These are phyloP conservation scores for Pseudocercospora fijiensis DNA, from an alignment of 2,329 filamentous ascomycete genomes.

Conservation along the genomic window DNA sequence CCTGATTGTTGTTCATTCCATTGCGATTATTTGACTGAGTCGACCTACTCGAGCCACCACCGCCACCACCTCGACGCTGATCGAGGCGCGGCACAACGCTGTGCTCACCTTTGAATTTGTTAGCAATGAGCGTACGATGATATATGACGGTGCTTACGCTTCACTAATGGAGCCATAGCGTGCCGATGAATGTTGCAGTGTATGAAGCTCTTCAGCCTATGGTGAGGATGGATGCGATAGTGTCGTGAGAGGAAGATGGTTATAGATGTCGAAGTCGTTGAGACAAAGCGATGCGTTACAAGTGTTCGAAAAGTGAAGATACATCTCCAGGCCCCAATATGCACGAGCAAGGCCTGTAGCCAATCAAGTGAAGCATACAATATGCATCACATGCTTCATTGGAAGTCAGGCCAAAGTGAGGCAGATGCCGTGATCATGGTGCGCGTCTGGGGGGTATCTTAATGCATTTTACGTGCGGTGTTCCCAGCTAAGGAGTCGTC, in stretches of 20 bases:
- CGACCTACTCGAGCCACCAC: neutral
- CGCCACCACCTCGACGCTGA: neutral
- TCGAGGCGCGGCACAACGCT: neutral
- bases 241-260: neutral
- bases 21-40: neutral
- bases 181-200: neutral
- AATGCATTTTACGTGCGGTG: neutral
- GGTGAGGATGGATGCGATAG: neutral
- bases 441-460: neutral
- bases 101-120: neutral
- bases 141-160: neutral
- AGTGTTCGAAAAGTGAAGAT: neutral
- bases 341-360: neutral
- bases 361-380: neutral
- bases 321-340: neutral
- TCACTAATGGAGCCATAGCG: neutral
- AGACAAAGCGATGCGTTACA: neutral
- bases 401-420: neutral
- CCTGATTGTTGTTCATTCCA: neutral
- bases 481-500: neutral
- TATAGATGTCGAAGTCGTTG: neutral
- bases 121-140: neutral
- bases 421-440: neutral
- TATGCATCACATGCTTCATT: neutral
- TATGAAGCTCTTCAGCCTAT: neutral